phyloP scores from a whole-genome alignment of 352 stramenopile genomes.

The Globisporangium megalacanthum region DNA sequence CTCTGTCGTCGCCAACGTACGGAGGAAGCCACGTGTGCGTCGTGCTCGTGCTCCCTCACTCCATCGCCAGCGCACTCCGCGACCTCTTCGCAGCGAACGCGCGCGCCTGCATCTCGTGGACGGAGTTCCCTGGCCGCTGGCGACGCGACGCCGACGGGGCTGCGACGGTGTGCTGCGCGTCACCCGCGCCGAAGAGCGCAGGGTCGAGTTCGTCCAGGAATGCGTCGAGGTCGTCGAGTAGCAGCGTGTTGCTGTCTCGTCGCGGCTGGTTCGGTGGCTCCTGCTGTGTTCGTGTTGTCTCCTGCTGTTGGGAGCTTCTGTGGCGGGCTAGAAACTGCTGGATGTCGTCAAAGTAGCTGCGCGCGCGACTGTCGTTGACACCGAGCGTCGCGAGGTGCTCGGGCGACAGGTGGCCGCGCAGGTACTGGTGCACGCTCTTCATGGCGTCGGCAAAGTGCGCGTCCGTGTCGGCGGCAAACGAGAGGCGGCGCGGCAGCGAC shows the following conservation, averaged over 20 bases:
- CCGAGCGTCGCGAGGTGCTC: constrained; percentile 36
- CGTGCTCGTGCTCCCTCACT: not conserved
- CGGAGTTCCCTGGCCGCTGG: constrained; percentile 16
- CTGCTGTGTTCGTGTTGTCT: constrained; percentile 1
- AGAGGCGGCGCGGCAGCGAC: constrained; percentile 11
- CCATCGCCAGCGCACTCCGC: not conserved
- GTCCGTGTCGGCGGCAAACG: constrained; percentile 12
- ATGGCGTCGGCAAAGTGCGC: constrained; percentile 44
- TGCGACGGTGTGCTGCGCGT: constrained; percentile 4
- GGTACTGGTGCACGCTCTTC: constrained; percentile 47
- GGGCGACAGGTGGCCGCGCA: constrained; percentile 25
- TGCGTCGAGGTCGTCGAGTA: constrained; percentile 21
- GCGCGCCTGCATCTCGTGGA: constrained; percentile 16
- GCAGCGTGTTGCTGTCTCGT: constrained; percentile 23
- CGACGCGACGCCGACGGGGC: constrained; percentile 1
- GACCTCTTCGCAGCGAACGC: constrained; percentile 3
- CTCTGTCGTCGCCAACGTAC: too few species aligned
- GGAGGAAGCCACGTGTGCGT: too few species aligned
- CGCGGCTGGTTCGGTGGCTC: not conserved
- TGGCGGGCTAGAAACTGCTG: constrained; percentile 41
- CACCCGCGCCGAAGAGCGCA: constrained; percentile 24
- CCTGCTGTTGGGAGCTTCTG: constrained; percentile 4
- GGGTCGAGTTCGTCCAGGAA: constrained; percentile 56
- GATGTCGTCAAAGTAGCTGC: constrained; percentile 52
- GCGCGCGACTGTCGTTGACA: constrained; percentile 45